Conservation (phyloP, 495 filamentous ascomycete species). For the Penicillium taxi region DNA sequence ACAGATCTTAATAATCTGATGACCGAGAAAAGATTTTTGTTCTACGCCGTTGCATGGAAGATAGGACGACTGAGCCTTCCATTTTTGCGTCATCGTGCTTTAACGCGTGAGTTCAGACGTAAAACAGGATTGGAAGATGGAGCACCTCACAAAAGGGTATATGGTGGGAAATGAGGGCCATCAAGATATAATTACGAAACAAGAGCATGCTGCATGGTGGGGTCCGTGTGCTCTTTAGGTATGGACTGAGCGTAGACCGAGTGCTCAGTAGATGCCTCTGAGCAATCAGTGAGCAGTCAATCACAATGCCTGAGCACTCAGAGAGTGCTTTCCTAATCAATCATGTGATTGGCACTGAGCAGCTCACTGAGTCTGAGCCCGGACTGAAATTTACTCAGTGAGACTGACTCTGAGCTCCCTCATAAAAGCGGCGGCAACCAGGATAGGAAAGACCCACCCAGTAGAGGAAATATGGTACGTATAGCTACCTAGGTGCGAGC, state of each 20-base stretch:
- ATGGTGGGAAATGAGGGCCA: constrained; percentile 1
- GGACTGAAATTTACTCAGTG: constrained; percentile 21
- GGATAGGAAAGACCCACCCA: too few relatives aligned
- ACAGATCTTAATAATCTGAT: constrained; percentile 1
- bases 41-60: constrained; percentile 4
- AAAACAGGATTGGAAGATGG: background rate
- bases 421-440: too few relatives aligned
- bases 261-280: constrained; percentile 5
- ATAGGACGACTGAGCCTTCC: background rate
- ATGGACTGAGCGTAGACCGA: constrained; percentile 1
- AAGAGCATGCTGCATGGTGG: background rate
- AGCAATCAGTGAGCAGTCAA: constrained; percentile 8
- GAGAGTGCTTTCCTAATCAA: constrained; percentile 1
- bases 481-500: too few relatives aligned
- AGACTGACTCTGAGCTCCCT: too few relatives aligned
- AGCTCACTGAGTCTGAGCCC: constrained; percentile 10
- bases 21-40: background rate
- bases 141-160: constrained; percentile 1
- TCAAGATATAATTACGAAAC: constrained; percentile 1
- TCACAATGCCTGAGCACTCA: constrained; percentile 7
- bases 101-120: background rate
- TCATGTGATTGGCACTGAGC: constrained; percentile 4
- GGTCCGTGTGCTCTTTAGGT: background rate
- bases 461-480: too few relatives aligned
- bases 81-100: constrained; percentile 1